These are phyloP conservation scores for Botrytis sinoallii DNA, from an alignment of 2,329 filamentous ascomycete species.

Conservation along the genomic window DNA sequence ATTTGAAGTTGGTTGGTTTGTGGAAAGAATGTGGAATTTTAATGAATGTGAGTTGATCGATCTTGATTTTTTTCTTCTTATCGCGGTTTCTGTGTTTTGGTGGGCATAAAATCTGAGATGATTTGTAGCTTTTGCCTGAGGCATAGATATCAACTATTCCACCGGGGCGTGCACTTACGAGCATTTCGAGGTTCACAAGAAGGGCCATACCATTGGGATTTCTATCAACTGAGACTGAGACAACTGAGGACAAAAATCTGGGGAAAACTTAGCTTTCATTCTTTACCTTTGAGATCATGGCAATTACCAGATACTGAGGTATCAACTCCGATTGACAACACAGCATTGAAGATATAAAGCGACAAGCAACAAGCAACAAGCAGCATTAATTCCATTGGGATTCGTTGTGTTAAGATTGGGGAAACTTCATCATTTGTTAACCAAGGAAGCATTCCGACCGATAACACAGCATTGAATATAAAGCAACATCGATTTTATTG, in stretches of 20 bases:
- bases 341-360: background rate
- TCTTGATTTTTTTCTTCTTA: background rate
- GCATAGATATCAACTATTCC: background rate
- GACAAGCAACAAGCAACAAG: background rate
- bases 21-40: background rate
- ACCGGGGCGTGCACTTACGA: background rate
- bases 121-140: background rate
- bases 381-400: background rate
- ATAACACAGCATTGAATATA: conserved; percentile 1
- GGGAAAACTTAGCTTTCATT: background rate
- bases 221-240: background rate
- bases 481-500: background rate
- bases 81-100: background rate
- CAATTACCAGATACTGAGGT: background rate
- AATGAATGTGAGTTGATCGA: background rate
- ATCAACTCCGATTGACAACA: background rate
- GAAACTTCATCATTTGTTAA: background rate
- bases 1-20: background rate
- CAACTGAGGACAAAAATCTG: background rate
- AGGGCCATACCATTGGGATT: background rate
- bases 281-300: background rate
- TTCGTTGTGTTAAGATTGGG: background rate
- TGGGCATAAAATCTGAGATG: background rate
- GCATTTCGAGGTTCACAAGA: background rate
- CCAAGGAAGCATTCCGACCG: background rate